phyloP scores from a whole-genome alignment of 768 basidiomycete species.

The Agaricus subrufescens region DNA sequence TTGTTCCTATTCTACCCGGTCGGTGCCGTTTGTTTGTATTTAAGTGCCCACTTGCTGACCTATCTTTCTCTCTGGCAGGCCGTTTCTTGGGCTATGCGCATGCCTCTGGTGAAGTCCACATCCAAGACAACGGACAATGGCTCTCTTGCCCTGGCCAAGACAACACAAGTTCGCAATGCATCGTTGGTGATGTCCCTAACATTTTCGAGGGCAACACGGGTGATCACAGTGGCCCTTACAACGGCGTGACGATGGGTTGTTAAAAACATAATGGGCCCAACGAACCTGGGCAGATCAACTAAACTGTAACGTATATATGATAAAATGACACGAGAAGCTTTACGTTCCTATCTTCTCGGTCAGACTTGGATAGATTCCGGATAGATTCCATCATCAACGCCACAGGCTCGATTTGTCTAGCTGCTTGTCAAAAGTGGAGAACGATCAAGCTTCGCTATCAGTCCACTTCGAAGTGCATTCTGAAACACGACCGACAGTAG shows the following conservation, averaged over 20 bases:
- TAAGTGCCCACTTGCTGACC: conserved; percentile 20
- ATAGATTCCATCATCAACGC: too few relatives aligned
- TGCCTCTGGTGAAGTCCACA: conserved; percentile 37
- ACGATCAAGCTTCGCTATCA: too few relatives aligned
- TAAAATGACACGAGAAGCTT: too few relatives aligned
- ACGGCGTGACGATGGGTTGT: conserved; percentile 10
- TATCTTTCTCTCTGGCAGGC: conserved; percentile 45
- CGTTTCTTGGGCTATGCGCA: conserved; percentile 36
- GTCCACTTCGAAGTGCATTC: too few relatives aligned
- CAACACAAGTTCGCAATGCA: conserved; percentile 20
- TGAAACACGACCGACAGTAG: too few relatives aligned
- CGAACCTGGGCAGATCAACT: neutral
- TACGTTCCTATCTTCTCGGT: too few relatives aligned
- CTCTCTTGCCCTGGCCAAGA: conserved; percentile 22
- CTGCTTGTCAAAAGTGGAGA: too few relatives aligned
- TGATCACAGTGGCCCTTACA: conserved; percentile 10
- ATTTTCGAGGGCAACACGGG: conserved; percentile 2
- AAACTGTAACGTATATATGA: neutral
- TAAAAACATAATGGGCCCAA: neutral
- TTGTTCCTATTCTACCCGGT: conserved; percentile 22
- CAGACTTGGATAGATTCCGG: too few relatives aligned
- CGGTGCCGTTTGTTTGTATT: neutral
- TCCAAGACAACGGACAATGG: conserved; percentile 24
- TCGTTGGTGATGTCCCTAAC: conserved; percentile 17
- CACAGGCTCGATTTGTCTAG: too few relatives aligned